phyloP scores from a whole-genome alignment of 306 rosid species.

The Glycine tomentella region DNA sequence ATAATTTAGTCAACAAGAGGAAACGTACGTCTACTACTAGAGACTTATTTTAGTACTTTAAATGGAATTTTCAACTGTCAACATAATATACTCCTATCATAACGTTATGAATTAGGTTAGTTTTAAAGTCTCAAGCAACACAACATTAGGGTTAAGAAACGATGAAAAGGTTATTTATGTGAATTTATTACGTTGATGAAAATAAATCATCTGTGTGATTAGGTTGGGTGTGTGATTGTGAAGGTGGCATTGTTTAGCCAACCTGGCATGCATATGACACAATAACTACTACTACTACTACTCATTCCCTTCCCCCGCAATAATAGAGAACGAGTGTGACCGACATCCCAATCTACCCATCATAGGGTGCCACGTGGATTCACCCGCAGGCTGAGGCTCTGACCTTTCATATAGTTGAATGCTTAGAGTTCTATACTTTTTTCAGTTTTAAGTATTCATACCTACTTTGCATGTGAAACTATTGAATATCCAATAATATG shows the following conservation, averaged over 20 bases:
- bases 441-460: neutral
- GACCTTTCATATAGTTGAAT: neutral
- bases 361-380: neutral
- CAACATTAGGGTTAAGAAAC: neutral
- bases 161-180: neutral
- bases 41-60: constrained; percentile 1
- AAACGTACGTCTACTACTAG: neutral
- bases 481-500: neutral
- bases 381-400: neutral
- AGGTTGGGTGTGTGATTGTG: constrained; percentile 11
- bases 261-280: constrained; percentile 37
- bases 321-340: constrained; percentile 18
- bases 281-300: constrained; percentile 17
- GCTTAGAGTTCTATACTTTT: neutral
- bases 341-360: neutral
- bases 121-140: neutral
- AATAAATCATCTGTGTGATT: neutral
- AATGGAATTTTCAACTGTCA: neutral
- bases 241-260: constrained; percentile 35
- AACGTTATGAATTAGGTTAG: neutral
- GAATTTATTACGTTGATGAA: constrained; percentile 12
- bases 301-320: constrained; percentile 2
- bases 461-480: neutral
- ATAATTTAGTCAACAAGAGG: neutral
- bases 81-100: neutral